phyloP scores from a whole-genome alignment of 2,329 filamentous ascomycete species.

The Mycocentrospora acerina region DNA sequence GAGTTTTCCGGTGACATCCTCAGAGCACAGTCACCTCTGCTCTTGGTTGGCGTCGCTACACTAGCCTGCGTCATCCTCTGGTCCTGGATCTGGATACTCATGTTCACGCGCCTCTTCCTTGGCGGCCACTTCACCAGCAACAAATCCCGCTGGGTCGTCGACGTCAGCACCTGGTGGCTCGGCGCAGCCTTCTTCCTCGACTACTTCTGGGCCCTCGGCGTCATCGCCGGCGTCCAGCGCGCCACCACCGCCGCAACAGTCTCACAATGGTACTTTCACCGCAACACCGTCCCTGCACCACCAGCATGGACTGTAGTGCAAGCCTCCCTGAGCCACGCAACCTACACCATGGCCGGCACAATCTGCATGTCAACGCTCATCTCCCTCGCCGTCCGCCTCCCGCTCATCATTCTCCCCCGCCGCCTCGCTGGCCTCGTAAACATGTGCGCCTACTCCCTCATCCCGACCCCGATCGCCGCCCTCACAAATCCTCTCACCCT shows the following conservation, averaged over 20 bases:
- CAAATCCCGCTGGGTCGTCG: slow-evolving; percentile 70
- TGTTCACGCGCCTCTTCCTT: slow-evolving; percentile 95
- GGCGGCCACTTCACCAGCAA: slow-evolving; percentile 73
- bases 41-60: slow-evolving; percentile 79
- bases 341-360: slow-evolving; percentile 86
- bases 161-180: slow-evolving; percentile 89
- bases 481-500: slow-evolving; percentile 89
- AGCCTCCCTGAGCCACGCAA: slow-evolving; percentile 78
- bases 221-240: slow-evolving; percentile 85
- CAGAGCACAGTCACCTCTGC: slow-evolving; percentile 77
- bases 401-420: slow-evolving; percentile 78
- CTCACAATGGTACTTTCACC: slow-evolving; percentile 98
- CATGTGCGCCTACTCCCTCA: slow-evolving; percentile 73
- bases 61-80: slow-evolving; percentile 76
- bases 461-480: slow-evolving; percentile 81
- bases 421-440: slow-evolving; percentile 69
- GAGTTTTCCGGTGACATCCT: slow-evolving; percentile 91
- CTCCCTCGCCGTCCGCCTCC: slow-evolving; percentile 77
- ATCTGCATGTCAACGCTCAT: slow-evolving; percentile 86
- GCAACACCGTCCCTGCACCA: slow-evolving; percentile 75
- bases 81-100: slow-evolving; percentile 95
- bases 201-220: slow-evolving; percentile 91
- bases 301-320: slow-evolving; percentile 78
- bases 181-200: slow-evolving; percentile 89
- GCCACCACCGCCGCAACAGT: slow-evolving; percentile 92